Conservation (phyloP, 306 rosid species). For the Fragaria vesca region DNA sequence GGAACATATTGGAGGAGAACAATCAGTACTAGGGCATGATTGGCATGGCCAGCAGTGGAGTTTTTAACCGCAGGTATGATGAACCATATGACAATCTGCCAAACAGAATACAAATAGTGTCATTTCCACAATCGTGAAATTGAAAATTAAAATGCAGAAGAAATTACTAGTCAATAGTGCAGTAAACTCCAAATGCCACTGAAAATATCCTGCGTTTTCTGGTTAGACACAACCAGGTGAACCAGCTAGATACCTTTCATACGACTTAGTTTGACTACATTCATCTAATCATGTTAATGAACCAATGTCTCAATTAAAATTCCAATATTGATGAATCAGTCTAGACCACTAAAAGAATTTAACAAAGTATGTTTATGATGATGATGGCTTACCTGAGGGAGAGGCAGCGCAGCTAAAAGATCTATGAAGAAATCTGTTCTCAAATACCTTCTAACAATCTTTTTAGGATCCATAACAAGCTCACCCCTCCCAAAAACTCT, state of each 20-base stretch:
- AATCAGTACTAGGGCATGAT: slow-evolving; percentile 70
- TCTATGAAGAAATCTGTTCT: slow-evolving; percentile 73
- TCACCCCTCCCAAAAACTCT: slow-evolving; percentile 93
- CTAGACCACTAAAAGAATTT: not conserved
- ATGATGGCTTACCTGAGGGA: slow-evolving; percentile 72
- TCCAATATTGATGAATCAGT: not conserved
- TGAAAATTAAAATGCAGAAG: not conserved
- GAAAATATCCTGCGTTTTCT: not conserved
- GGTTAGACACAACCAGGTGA: no score
- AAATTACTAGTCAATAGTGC: not conserved
- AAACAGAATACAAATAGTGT: slow-evolving; percentile 18
- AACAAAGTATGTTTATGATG: not conserved
- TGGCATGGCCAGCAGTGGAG: slow-evolving; percentile 69
- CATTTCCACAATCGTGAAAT: slow-evolving; percentile 18
- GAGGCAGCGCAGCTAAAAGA: slow-evolving; percentile 78
- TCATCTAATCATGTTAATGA: not conserved
- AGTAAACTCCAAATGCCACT: slow-evolving; percentile 3
- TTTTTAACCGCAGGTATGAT: slow-evolving; percentile 79
- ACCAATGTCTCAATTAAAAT: not conserved
- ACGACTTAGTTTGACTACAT: not conserved
- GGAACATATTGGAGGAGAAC: slow-evolving; percentile 84
- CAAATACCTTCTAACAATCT: slow-evolving; percentile 63
- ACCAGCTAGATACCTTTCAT: not conserved
- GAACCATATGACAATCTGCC: slow-evolving; percentile 90
- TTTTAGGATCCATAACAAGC: slow-evolving; percentile 67